Base-by-base conservation (phyloP, 2,329 filamentous ascomycete species). In the Ceratocystis cubensis region DNA sequence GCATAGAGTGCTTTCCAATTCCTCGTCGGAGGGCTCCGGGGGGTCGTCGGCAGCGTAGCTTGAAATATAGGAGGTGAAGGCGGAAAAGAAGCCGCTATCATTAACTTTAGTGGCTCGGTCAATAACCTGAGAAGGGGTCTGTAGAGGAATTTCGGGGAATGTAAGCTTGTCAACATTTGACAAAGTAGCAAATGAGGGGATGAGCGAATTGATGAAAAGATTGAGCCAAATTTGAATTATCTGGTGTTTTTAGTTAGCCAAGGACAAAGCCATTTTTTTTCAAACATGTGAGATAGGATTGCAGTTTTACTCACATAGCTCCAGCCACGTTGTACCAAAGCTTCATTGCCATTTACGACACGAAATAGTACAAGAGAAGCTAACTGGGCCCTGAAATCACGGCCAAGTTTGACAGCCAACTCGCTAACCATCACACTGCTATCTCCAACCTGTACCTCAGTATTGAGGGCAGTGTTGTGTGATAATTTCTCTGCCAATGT, bases 361-460 rank as follows among this genome's bases (percentile, higher is more conserved):
- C 91, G 85, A 81, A 99, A 99, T 33, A 99, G 80, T n/a, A 99
- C 90, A 64, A 97, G 85, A 6, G 91, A 96, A 5, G 94, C 93
- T 65, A 99, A 80, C 74, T 99, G 93, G 46, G 93, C 93, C 73
- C 92, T 88, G 76, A 95, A 93, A 74, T 99, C 91, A 70, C 93
- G 83, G 50, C 94, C 94, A 73, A 99, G 91, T 73, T 95, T 92
- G 68, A 99, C 94, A 59, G 95, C 93, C 69, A 96, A 85, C 78
- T 97, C 93, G 74, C 93, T 97, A 71, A 99, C 95, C 94, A 99
- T 99, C 66, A 99, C 91, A 72, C 88, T 94, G 75, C 89, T 92
- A 70, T 94, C 89, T 1, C 88, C 90, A 13, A 88, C 91, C 75
- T 97, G 92, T 1, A 99, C 90, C 75, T 97, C 94, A 0, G 95